Percentiles rank a stretch among this genome's conserved stretches.
Evolutionary conservation across 495 filamentous ascomycete genomes (phyloP).

Genomic region (Physcia stellaris): DNA sequence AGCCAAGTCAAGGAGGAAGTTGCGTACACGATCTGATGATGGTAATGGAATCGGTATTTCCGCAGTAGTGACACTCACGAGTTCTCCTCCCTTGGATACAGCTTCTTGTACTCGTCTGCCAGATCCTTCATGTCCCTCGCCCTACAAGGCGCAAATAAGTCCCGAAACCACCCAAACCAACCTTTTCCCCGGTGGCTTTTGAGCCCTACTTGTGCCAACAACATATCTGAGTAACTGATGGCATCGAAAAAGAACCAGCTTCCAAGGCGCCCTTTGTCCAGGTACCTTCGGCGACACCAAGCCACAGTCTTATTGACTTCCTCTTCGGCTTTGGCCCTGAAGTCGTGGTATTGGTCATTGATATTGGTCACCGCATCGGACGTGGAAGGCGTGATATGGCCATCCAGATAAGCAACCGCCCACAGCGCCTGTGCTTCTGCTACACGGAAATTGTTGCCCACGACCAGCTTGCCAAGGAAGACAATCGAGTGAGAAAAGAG

Average conservation of each 20-base stretch:
- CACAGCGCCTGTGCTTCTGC: constrained; percentile 31
- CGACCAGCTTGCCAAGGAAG: constrained; percentile 25
- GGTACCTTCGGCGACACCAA: constrained; percentile 27
- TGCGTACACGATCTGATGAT: no score
- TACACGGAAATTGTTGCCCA: constrained; percentile 27
- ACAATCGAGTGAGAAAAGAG: constrained; percentile 20
- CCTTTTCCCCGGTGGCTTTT: constrained; percentile 18
- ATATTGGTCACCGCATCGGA: no score
- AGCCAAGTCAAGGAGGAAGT: no score
- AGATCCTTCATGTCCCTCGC: constrained; percentile 17
- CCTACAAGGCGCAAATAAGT: constrained; percentile 16
- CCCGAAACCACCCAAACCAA: constrained; percentile 19
- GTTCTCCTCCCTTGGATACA: no score
- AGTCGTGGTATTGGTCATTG: not conserved
- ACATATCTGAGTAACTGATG: constrained; percentile 22
- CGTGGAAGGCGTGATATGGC: constrained; percentile 12
- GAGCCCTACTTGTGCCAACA: constrained; percentile 22
- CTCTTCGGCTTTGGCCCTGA: constrained; percentile 16
- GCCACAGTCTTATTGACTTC: constrained; percentile 25
- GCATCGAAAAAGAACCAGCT: constrained; percentile 27
- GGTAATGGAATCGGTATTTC: no score
- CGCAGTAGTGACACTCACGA: no score
- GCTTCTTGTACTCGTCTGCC: constrained; percentile 18
- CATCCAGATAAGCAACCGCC: constrained; percentile 28
- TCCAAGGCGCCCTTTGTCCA: constrained; percentile 23